Evolutionary conservation across 2,329 filamentous ascomycete genomes (phyloP).

Genomic region (Aspergillus texensis): DNA sequence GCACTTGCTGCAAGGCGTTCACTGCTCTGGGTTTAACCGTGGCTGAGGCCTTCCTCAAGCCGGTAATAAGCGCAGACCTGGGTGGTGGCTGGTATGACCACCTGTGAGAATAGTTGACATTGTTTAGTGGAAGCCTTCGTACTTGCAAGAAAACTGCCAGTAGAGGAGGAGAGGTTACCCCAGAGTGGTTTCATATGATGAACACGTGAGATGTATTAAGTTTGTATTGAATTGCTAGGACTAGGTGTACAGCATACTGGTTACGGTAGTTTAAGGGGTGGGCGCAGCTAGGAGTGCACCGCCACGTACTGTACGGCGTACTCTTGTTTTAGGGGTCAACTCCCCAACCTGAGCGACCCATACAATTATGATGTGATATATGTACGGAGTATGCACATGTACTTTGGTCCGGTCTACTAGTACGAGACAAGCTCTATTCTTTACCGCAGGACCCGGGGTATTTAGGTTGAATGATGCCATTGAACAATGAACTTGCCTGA

Average conservation of each 20-base stretch:
- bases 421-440: neutral
- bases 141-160: neutral
- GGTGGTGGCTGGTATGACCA: neutral
- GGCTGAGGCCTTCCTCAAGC: neutral
- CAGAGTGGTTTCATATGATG: neutral
- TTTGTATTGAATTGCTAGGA: neutral
- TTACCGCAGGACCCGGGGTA: neutral
- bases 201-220: neutral
- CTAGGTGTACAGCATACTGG: neutral
- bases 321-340: neutral
- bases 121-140: neutral
- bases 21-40: neutral
- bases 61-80: neutral
- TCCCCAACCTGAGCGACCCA: neutral
- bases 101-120: neutral
- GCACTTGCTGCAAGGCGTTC: neutral
- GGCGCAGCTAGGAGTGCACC: constrained; percentile 10
- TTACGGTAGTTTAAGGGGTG: neutral
- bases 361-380: neutral
- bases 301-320: constrained; percentile 9
- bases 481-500: neutral
- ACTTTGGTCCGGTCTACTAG: neutral
- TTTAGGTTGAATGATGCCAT: neutral
- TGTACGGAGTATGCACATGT: neutral
- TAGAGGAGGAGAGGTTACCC: neutral